phyloP scores from a whole-genome alignment of 495 filamentous ascomycete species.

The Penicillium chermesinum region DNA sequence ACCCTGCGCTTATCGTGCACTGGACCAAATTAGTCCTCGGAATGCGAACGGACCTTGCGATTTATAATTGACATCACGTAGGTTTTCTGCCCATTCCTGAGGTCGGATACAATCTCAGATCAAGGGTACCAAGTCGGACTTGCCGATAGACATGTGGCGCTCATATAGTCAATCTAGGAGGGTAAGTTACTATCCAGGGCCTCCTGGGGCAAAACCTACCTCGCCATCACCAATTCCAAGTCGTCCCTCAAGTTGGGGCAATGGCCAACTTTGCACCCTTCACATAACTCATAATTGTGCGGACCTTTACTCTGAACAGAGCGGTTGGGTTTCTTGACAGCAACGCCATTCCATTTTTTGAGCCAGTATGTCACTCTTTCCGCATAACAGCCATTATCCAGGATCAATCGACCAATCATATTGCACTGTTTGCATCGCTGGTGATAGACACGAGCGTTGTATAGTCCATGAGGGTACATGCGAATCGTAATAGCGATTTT shows the following conservation, averaged over 20 bases:
- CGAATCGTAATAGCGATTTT: conserved; percentile 43
- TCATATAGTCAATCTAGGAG: no score
- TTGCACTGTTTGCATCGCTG: conserved; percentile 40
- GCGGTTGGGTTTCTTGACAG: conserved; percentile 23
- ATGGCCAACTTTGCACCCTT: conserved; percentile 47
- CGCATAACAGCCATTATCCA: conserved; percentile 41
- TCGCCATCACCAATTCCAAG: conserved; percentile 2
- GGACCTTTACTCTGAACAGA: conserved; percentile 29
- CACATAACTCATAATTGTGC: conserved; percentile 39
- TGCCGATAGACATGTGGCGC: no score
- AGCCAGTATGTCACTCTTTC: conserved; percentile 47
- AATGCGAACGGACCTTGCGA: no score
- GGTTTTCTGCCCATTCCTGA: no score
- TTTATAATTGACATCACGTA: no score
- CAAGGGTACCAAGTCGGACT: no score
- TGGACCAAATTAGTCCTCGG: no score
- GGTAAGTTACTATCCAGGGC: no score
- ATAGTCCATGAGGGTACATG: conserved; percentile 32
- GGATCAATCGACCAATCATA: conserved; percentile 24
- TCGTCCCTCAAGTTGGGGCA: conserved; percentile 19
- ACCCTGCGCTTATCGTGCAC: no score
- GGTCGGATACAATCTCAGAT: no score
- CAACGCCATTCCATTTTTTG: conserved; percentile 46
- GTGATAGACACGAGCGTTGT: conserved; percentile 49
- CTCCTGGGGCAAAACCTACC: no score